Evolutionary conservation across 176 grass and related monocot species (phyloP), one percentile per base, ranked within the genome.

Genomic region (Carex littledalei): DNA sequence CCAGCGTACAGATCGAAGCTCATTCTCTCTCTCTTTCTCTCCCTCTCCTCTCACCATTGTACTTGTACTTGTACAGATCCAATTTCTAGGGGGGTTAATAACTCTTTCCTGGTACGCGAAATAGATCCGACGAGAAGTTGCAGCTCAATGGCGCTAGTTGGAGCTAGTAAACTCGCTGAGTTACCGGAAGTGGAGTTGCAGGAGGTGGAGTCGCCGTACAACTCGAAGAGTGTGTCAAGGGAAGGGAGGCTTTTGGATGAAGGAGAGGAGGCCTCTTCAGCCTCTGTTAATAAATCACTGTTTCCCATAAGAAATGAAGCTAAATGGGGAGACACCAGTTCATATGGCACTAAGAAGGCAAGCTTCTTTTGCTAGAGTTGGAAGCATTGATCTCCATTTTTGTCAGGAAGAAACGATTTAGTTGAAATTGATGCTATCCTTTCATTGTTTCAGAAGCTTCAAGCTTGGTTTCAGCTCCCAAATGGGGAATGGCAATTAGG

Each of bases 401-500:
- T 52, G 21, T 22, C 26, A 4, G 8, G 4, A 67, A 49, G 47
- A 69, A 83, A 21, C 21, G 18, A 53, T 55, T 24, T 53, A 34
- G 17, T 49, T 52, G 4, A 24, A 22, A 74, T 41, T 74, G 50
- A 74, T 74, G 70, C 20, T 17, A 18, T 57, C 11, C 24, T 78
- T 56, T 54, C 6, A 7, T 76, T 89, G 18, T 84, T 91, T 84
- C 96, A 99, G 96, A 95, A 99, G 55, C 87, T 92, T 86, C 91
- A 91, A 80, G 93, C 92, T 84, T 99, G 94, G 85, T 95, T 91
- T 60, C 88, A 89, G 86, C 89, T 92, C 85, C 85, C 87, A 47
- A 95, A 91, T 89, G 87, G 96, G 69, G 88, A 94, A 69, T 99
- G 96, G 96, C 85, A 87, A 83, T 89, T 99, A 66, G 94, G 91